Conservation (phyloP, 139 green algal species). For the Marvania coccoides region DNA sequence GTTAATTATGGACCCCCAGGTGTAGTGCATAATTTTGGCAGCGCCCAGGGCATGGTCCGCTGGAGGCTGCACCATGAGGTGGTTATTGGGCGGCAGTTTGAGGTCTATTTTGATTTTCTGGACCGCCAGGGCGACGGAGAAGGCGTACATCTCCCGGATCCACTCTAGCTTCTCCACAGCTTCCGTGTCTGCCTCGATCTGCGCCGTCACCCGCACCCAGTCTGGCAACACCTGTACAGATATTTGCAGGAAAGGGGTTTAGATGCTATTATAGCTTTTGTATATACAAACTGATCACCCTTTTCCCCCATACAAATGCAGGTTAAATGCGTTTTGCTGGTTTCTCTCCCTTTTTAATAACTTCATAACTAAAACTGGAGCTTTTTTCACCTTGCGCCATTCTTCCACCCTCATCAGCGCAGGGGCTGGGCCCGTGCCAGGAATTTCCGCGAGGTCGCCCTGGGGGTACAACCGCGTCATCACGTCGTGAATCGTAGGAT, state of each 20-base stretch:
- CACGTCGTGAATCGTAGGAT: slow-evolving; percentile 15
- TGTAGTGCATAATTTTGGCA: slow-evolving; percentile 74
- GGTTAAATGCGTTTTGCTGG: too few species aligned
- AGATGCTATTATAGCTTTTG: too few species aligned
- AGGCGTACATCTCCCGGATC: slow-evolving; percentile 88
- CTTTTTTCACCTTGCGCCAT: slow-evolving; percentile 3
- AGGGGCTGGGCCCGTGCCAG: slow-evolving; percentile 31
- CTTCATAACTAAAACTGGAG: too few species aligned
- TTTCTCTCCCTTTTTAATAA: too few species aligned
- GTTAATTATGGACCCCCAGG: slow-evolving; percentile 53
- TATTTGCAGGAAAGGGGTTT: too few species aligned
- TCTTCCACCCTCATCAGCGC: slow-evolving; percentile 26
- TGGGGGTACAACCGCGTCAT: slow-evolving; percentile 44
- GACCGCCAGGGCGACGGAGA: slow-evolving; percentile 33
- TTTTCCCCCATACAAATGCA: too few species aligned
- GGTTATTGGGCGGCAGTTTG: slow-evolving; percentile 37
- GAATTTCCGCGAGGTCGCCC: slow-evolving; percentile 31
- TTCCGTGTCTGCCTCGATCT: slow-evolving; percentile 58
- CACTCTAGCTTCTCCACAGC: slow-evolving; percentile 47
- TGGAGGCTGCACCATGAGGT: slow-evolving; percentile 74
- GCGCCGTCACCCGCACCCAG: slow-evolving; percentile 52
- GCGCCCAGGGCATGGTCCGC: slow-evolving; percentile 55
- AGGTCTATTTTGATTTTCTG: slow-evolving; percentile 31
- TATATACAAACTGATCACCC: too few species aligned
- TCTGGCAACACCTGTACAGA: slow-evolving; percentile 26